Base-by-base conservation (phyloP, 2,329 filamentous ascomycete genomes). In the Colletotrichum chrysophilum region DNA sequence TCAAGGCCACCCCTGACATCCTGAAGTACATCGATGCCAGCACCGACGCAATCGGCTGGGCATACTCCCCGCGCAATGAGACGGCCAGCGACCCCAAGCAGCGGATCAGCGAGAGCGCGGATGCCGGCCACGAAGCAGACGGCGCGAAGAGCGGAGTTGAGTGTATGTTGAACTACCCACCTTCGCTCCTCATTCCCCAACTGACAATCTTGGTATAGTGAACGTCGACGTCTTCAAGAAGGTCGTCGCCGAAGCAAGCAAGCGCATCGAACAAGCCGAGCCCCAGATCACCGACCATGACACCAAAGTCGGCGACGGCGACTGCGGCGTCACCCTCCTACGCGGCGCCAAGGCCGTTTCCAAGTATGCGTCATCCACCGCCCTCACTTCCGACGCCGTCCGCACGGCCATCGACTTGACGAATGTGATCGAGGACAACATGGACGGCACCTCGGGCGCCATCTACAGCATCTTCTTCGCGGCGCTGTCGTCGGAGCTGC, bases 391-490 rank as follows among this genome's bases (percentile, higher is more conserved):
- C 26, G 74, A 76, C 61, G 74, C 74, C 13, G 91, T 91, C 72
- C 88, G 88, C 34, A 66, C 66, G 7, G 73, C 74, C 26, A 71
- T 76, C 16, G 66, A 72, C 9, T 65, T 77, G 38, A 75, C 76
- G 4, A 71, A 76, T 14, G 88, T 93, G 3, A 91, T 95, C 18
- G 93, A 95, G 82, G 89, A 89, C 55, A 90, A 87, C 73, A 95
- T 95, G 93, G 93, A 94, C 81, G 94, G 93, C 66, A 95, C 93
- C 4, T 94, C 92, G 1, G 93, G 93, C n/a, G 94, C 93, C 28
- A 89, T 95, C 71, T 95, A 94, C 82, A 92, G 93, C 67, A 95
- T 96, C 79, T 95, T 94, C 86, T 84, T 95, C 64, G 95, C 94
- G 79, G 91, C 94, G 0, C 87, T 96, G 4, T 90, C 91, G 3